phyloP scores from a whole-genome alignment of 805 yeast species.

The Yarrowia sp. region DNA sequence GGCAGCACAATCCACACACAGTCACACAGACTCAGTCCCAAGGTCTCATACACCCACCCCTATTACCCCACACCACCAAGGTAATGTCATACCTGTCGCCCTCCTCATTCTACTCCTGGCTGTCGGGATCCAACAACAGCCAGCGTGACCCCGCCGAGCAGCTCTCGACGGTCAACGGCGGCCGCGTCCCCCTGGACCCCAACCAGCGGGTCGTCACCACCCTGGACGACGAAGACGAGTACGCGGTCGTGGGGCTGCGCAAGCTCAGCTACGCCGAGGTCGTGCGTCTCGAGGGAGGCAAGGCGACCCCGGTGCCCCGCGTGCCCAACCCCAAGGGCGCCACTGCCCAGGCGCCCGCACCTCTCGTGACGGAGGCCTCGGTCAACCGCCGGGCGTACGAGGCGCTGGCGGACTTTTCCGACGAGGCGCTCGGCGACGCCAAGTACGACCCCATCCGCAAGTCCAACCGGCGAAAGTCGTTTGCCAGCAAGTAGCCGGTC shows the following conservation, averaged over 20 bases:
- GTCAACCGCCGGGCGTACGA: constrained; percentile 12
- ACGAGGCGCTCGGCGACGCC: constrained; percentile 12
- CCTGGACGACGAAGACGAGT: constrained; percentile 38
- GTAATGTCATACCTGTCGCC: constrained; percentile 20
- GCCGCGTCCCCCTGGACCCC: constrained; percentile 21
- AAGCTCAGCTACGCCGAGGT: constrained; percentile 54
- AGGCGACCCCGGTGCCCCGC: constrained; percentile 19
- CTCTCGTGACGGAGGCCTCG: constrained; percentile 18
- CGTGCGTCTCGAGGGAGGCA: constrained; percentile 37
- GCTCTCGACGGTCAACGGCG: constrained; percentile 24
- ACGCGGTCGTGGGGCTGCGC: constrained; percentile 47
- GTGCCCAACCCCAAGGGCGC: constrained; percentile 20
- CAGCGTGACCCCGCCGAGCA: constrained; percentile 15
- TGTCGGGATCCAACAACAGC: constrained; percentile 15
- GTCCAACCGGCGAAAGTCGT: constrained; percentile 21
- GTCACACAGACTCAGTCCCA: neutral
- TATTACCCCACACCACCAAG: neutral
- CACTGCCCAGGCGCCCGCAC: neutral
- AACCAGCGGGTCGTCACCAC: constrained; percentile 20
- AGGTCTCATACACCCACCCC: neutral
- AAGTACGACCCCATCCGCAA: constrained; percentile 17
- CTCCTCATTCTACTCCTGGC: constrained; percentile 22
- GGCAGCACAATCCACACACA: neutral
- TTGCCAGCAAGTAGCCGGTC: constrained; percentile 11
- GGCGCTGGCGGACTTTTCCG: constrained; percentile 21